phyloP scores from a whole-genome alignment of 2,329 filamentous ascomycete genomes.

The Aplosporella prunicola region DNA sequence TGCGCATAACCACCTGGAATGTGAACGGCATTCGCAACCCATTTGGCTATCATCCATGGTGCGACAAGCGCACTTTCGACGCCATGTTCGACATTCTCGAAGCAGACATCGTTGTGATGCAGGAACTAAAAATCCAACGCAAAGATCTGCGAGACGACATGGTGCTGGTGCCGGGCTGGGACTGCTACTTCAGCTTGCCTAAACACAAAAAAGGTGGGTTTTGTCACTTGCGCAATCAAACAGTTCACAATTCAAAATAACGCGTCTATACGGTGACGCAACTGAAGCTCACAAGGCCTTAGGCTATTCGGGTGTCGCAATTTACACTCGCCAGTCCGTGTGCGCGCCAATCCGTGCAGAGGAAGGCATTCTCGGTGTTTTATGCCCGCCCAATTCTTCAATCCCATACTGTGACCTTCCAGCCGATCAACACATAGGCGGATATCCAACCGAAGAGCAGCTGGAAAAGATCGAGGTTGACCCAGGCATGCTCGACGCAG shows the following conservation, averaged over 20 bases:
- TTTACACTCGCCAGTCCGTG: conserved; percentile 81
- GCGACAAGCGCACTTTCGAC: conserved; percentile 35
- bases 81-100: conserved; percentile 92
- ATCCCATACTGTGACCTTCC: conserved; percentile 67
- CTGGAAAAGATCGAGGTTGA: conserved; percentile 54
- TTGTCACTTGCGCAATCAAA: no score
- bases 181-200: conserved; percentile 89
- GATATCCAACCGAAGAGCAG: conserved; percentile 67
- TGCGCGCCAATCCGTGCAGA: conserved; percentile 85
- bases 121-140: conserved; percentile 91
- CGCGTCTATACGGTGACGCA: no score
- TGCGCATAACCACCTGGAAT: conserved; percentile 62
- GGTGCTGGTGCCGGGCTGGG: conserved; percentile 90
- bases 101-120: conserved; percentile 87
- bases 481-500: conserved; percentile 67
- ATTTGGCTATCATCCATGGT: conserved; percentile 46
- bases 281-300: conserved; percentile 10
- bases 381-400: conserved; percentile 60
- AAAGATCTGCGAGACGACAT: conserved; percentile 92
- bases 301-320: conserved; percentile 93
- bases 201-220: conserved; percentile 77
- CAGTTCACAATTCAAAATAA: no score
- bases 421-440: conserved; percentile 67
- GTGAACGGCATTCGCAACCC: conserved; percentile 47
- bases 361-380: conserved; percentile 80